These are phyloP conservation scores for Aureobasidium sp. DNA, from an alignment of 2,329 filamentous ascomycete species.

Conservation along the genomic window DNA sequence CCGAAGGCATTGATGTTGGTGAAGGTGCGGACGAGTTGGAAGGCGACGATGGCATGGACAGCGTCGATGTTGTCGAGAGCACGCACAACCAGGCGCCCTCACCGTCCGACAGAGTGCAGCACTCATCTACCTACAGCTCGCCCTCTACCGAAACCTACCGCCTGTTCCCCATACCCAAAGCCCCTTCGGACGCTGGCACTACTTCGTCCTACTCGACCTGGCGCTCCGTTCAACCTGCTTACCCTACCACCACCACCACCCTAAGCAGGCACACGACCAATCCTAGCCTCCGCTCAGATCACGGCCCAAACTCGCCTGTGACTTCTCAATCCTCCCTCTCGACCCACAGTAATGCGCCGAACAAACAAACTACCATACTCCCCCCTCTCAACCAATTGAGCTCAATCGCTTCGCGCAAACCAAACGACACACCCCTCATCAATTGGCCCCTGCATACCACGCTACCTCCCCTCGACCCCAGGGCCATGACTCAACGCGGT, in stretches of 20 bases:
- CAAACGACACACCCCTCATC: background rate
- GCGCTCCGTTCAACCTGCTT: background rate
- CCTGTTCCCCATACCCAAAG: background rate
- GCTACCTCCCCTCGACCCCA: constrained; percentile 1
- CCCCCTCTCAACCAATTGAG: background rate
- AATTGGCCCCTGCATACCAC: constrained; percentile 14
- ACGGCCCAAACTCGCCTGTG: background rate
- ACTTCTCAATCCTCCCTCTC: background rate
- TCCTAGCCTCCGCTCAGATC: background rate
- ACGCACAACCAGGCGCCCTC: background rate
- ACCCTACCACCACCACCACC: background rate
- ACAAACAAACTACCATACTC: background rate
- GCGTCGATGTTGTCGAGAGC: background rate
- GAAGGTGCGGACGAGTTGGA: background rate
- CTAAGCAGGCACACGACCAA: background rate
- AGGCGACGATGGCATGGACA: background rate
- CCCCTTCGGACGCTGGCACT: background rate
- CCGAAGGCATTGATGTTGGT: background rate
- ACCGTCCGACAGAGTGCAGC: background rate
- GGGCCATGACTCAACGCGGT: background rate
- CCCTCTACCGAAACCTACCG: background rate
- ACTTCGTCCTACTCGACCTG: constrained; percentile 2
- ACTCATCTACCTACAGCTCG: constrained; percentile 1
- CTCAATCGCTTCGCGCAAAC: background rate
- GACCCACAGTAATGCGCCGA: background rate